A percentile compares a stretch with the other conserved stretches of the same genome.
phyloP scores from a whole-genome alignment of 805 yeast genomes.

The Saccharomycopsis capsularis region DNA sequence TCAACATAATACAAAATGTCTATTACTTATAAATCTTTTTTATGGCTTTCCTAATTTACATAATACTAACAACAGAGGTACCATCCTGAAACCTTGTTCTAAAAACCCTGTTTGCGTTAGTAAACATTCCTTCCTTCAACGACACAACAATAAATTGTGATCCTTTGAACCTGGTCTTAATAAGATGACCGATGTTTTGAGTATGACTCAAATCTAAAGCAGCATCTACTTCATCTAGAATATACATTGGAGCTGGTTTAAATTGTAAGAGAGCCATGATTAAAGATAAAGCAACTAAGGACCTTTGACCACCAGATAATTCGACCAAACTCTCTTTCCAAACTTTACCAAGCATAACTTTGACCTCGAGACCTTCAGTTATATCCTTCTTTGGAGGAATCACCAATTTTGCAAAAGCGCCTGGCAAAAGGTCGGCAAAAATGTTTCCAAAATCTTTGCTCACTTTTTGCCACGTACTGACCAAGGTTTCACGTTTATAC shows the following conservation, averaged over 20 bases:
- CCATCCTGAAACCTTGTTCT: conserved; percentile 95
- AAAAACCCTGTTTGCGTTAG: conserved; percentile 92
- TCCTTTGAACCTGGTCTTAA: conserved; percentile 90
- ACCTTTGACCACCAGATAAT: conserved; percentile 94
- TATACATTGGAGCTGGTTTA: conserved; percentile 98
- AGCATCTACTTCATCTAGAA: conserved; percentile 96
- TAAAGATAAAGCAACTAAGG: conserved; percentile 84
- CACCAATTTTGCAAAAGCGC: conserved; percentile 82
- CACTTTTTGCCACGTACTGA: conserved; percentile 81
- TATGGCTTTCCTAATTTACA: too few relatives aligned
- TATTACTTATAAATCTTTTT: too few relatives aligned
- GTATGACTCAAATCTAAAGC: conserved; percentile 96
- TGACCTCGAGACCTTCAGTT: conserved; percentile 84
- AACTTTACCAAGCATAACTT: conserved; percentile 80
- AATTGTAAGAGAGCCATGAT: conserved; percentile 88
- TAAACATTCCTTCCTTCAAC: conserved; percentile 95
- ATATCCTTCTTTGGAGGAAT: conserved; percentile 76
- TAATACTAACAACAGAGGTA: conserved; percentile 79
- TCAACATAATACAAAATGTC: too few relatives aligned
- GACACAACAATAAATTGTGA: conserved; percentile 96
- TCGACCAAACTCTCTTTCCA: conserved; percentile 97
- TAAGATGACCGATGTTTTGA: conserved; percentile 93
- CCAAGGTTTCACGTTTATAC: conserved; percentile 75
- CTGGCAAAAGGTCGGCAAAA: conserved; percentile 82
- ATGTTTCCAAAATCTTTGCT: conserved; percentile 84